These are phyloP conservation scores for Allomyces macrogynus DNA, from an alignment of 192 early-diverging fungal species.

Conservation along the genomic window DNA sequence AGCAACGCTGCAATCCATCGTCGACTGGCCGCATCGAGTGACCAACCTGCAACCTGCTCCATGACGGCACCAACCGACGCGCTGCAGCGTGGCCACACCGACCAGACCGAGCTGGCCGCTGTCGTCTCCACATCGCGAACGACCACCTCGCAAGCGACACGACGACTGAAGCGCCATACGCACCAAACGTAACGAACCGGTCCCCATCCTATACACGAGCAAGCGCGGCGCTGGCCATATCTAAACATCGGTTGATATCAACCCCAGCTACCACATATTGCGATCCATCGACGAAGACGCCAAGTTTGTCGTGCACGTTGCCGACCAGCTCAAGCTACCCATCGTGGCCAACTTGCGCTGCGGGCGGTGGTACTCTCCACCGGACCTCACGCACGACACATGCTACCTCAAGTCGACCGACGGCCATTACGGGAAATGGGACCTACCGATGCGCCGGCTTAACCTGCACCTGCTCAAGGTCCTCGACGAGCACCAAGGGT, in stretches of 20 bases:
- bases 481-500: constrained; percentile 35
- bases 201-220: too few relatives aligned
- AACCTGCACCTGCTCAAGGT: constrained; percentile 50
- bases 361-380: constrained; percentile 54
- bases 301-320: constrained; percentile 39
- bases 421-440: constrained; percentile 69
- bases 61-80: too few relatives aligned
- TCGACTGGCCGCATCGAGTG: too few relatives aligned
- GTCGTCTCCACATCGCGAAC: too few relatives aligned
- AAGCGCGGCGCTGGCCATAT: too few relatives aligned
- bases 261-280: constrained; percentile 47
- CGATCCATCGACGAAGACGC: constrained; percentile 58
- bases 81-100: too few relatives aligned
- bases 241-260: not conserved
- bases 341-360: constrained; percentile 67
- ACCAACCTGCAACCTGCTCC: too few relatives aligned
- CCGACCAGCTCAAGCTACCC: constrained; percentile 30
- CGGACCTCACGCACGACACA: constrained; percentile 9
- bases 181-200: not conserved
- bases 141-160: too few relatives aligned
- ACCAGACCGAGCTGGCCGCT: too few relatives aligned
- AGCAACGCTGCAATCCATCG: too few relatives aligned
- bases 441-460: constrained; percentile 56
- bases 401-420: constrained; percentile 92
- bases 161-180: not conserved